Base-by-base conservation (phyloP, 2,329 filamentous ascomycete species). In the Fusarium sp. region DNA sequence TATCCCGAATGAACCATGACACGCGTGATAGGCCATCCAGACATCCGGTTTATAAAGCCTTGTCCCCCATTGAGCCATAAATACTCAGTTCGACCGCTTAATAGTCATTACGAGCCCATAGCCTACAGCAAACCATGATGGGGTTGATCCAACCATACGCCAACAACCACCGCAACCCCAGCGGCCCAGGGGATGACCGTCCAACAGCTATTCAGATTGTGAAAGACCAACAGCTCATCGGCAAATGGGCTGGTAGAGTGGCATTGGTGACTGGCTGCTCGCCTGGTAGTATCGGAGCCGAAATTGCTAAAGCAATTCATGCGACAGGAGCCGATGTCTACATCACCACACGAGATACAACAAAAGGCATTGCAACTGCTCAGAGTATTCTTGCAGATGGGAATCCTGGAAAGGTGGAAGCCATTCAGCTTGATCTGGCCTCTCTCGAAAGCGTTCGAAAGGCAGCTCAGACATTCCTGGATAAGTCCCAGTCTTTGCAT, bases 241-340 rank as follows among this genome's bases (percentile, higher is more conserved):
- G 22, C 6, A 65, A 59, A 35, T 59, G 52, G 52, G 10, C 15
- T 17, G 50, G 38, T 2, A 58, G 27, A 27, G 63, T 65, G 7
- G 63, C 50, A 11, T 50, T 65, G 15, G 37, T 58, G n/a, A 65
- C 63, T 45, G 63, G 63, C 1, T 65, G 63, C 22, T 65, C 63
- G 27, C 63, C 63, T 8, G 50, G 52, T 2, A 35, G 63, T n/a
- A 45, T 58, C 9, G 52, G 52, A 35, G 50, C 63, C 6, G 63
- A 65, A 32, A 15, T 58, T 1, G 63, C 63, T 0, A 58, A 11
- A 35, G 63, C 63, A n/a, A 27, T 47, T 17, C 52, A 58, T 15
- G 35, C 50, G 4, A 58, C 52, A 6, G 52, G 63, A 30, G 63
- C 63, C 5, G 52, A 65, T 4, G 30, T 65, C 15, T 65, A 58